Conservation (phyloP, 306 rosid genomes). For the Gleditsia sinensis region DNA sequence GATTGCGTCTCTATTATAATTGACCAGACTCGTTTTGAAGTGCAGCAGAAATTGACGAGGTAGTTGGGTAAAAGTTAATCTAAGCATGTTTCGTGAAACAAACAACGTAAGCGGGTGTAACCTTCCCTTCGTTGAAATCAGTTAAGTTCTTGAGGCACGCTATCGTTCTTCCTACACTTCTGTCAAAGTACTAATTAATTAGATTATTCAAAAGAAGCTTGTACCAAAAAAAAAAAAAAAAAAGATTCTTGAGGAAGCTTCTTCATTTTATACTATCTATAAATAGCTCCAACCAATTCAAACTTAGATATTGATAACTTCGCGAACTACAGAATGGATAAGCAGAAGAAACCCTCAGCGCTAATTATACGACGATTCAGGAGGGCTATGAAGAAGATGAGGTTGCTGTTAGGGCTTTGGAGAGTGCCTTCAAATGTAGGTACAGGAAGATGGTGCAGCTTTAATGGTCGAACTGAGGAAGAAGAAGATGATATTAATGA, state of each 20-base stretch:
- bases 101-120: background rate
- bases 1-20: too few relatives aligned
- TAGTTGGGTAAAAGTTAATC: background rate
- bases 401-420: constrained; percentile 21
- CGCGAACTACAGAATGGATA: constrained; percentile 21
- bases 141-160: background rate
- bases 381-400: constrained; percentile 40
- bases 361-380: constrained; percentile 20
- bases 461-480: background rate
- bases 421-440: background rate
- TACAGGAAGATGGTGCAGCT: constrained; percentile 1
- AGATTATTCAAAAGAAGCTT: too few relatives aligned
- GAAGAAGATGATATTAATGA: constrained; percentile 39
- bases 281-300: background rate
- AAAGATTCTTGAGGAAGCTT: background rate
- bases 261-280: background rate
- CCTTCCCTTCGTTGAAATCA: background rate
- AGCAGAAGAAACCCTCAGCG: background rate
- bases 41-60: background rate
- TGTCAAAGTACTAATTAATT: too few relatives aligned
- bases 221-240: too few relatives aligned
- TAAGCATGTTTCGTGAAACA: background rate
- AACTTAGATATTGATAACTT: too few relatives aligned
- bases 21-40: too few relatives aligned
- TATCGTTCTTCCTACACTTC: background rate